These are phyloP conservation scores for Penicillium janthinellum DNA, from an alignment of 2,329 filamentous ascomycete genomes.

Conservation along the genomic window DNA sequence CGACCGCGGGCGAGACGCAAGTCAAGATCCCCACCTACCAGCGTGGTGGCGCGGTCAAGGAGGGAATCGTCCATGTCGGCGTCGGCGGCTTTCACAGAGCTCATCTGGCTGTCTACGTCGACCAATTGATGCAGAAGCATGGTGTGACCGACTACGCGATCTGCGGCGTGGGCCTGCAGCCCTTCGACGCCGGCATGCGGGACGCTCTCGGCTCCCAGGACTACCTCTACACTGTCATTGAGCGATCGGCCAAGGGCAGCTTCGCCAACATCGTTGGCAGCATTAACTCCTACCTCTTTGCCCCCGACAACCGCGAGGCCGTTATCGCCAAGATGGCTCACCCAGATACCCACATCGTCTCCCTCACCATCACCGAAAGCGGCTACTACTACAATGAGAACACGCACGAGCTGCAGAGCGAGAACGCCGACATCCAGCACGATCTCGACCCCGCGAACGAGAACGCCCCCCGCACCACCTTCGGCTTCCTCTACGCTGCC, in stretches of 20 bases:
- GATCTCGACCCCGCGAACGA: constrained; percentile 50
- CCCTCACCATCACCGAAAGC: constrained; percentile 59
- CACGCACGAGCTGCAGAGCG: constrained; percentile 54
- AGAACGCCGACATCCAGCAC: constrained; percentile 54
- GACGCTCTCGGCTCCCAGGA: constrained; percentile 54
- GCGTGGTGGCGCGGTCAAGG: constrained; percentile 50
- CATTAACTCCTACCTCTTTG: constrained; percentile 57
- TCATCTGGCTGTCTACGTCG: constrained; percentile 56
- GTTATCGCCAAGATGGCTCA: constrained; percentile 59
- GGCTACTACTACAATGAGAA: constrained; percentile 62
- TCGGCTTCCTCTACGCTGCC: constrained; percentile 57
- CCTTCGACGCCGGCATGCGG: constrained; percentile 55
- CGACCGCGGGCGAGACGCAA: constrained; percentile 26
- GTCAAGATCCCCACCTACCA: constrained; percentile 49
- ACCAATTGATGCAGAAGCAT: constrained; percentile 53
- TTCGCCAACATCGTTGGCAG: constrained; percentile 53
- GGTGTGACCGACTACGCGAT: constrained; percentile 52
- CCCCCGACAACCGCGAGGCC: constrained; percentile 54
- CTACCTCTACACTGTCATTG: constrained; percentile 57
- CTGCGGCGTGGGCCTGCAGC: constrained; percentile 55
- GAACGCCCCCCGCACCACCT: constrained; percentile 50
- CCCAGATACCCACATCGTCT: constrained; percentile 57
- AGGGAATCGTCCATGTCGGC: constrained; percentile 58
- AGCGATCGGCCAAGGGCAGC: constrained; percentile 57
- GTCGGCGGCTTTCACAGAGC: constrained; percentile 59